Percentiles rank a stretch among this genome's conserved stretches.
Evolutionary conservation across 331 rosid species (phyloP).

Genomic region (Stylosanthes scabra): DNA sequence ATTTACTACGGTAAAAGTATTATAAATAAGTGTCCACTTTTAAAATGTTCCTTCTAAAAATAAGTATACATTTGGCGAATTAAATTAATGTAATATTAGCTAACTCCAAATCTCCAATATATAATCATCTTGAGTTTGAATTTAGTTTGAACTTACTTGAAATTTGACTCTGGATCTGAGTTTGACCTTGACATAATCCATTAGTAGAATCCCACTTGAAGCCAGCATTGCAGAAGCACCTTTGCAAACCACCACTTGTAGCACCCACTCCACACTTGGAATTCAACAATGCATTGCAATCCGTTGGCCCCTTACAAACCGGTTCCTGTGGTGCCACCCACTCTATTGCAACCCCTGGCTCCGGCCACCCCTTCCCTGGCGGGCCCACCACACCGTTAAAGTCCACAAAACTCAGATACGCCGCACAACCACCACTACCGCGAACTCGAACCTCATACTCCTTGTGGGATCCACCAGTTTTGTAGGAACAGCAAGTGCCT

Average conservation of each 20-base stretch:
- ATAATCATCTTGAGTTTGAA: no score
- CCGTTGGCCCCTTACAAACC: conserved; percentile 35
- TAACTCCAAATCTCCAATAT: no score
- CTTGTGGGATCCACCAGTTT: conserved; percentile 29
- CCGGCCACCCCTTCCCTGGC: conserved; percentile 48
- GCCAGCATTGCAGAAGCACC: conserved; percentile 53
- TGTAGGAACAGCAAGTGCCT: conserved; percentile 35
- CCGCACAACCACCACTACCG: conserved; percentile 40
- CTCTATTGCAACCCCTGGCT: conserved; percentile 52
- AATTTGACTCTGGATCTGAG: background rate
- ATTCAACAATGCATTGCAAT: conserved; percentile 42
- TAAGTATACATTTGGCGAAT: no score
- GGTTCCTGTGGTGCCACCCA: conserved; percentile 54
- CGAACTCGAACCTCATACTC: conserved; percentile 31
- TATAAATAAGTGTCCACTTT: no score
- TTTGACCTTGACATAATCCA: conserved; percentile 36
- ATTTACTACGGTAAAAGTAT: no score
- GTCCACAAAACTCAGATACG: conserved; percentile 52
- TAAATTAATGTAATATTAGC: no score
- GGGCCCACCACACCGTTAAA: conserved; percentile 13
- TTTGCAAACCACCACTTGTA: conserved; percentile 11
- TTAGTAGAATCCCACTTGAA: conserved; percentile 53
- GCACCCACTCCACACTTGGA: conserved; percentile 47
- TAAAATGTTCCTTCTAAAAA: no score
- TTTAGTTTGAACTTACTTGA: background rate